Percentiles rank a stretch among this genome's conserved stretches.
Conservation (phyloP, 2,329 filamentous ascomycete genomes). For the Botrytis fragariae region DNA sequence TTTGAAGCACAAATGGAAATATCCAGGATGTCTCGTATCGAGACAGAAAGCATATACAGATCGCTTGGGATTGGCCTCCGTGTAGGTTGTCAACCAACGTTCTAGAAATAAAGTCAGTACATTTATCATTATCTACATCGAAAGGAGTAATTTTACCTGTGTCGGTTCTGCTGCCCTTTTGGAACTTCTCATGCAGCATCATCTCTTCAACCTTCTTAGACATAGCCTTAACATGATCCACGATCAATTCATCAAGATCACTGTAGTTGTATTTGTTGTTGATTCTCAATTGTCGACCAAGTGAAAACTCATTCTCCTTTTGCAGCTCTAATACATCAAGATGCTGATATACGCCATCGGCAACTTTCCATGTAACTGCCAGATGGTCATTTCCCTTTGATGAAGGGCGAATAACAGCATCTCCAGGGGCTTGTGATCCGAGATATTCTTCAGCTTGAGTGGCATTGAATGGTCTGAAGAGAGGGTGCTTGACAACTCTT, state of each 20-base stretch:
- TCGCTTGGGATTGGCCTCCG: conserved; percentile 89
- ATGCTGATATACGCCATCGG: conserved; percentile 94
- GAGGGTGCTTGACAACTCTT: conserved; percentile 94
- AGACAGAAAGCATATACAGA: conserved; percentile 96
- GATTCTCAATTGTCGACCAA: conserved; percentile 82
- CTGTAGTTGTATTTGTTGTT: conserved; percentile 87
- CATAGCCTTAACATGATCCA: conserved; percentile 97
- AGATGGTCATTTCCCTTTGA: conserved; percentile 95
- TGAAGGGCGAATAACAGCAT: conserved; percentile 91
- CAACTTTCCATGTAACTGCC: conserved; percentile 96
- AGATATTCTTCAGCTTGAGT: conserved; percentile 91
- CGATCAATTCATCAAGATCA: conserved; percentile 95
- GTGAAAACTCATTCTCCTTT: conserved; percentile 95
- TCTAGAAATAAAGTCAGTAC: conserved; percentile 51
- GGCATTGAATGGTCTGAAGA: conserved; percentile 91
- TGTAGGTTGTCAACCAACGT: conserved; percentile 93
- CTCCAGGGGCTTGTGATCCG: conserved; percentile 78
- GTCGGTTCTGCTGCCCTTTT: conserved; percentile 73
- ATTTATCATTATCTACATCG: background rate
- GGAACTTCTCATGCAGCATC: conserved; percentile 91
- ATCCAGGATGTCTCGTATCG: conserved; percentile 85
- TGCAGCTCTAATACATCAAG: conserved; percentile 95
- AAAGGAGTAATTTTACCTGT: conserved; percentile 65
- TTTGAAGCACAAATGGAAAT: conserved; percentile 97
- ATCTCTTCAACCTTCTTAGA: conserved; percentile 96